These are phyloP conservation scores for Aspergillus pseudonomiae DNA, from an alignment of 2,329 filamentous ascomycete species.

Conservation along the genomic window DNA sequence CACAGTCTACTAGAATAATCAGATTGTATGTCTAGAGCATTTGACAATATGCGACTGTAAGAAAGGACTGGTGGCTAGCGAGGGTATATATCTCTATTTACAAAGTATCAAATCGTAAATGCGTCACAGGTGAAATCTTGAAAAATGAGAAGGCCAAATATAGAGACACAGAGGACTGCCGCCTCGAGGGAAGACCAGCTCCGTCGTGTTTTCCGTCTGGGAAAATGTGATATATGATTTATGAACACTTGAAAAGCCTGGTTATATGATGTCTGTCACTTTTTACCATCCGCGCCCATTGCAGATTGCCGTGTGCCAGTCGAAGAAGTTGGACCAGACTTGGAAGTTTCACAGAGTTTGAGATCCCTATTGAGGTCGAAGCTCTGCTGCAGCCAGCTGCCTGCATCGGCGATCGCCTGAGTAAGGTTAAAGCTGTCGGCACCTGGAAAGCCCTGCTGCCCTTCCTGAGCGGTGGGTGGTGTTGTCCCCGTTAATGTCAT, in stretches of 20 bases:
- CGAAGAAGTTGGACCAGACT: slow-evolving; percentile 17
- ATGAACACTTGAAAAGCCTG: too few relatives aligned
- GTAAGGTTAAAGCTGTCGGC: slow-evolving; percentile 46
- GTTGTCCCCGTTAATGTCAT: slow-evolving; percentile 39
- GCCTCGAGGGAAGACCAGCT: not conserved
- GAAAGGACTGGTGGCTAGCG: not conserved
- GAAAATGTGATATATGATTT: not conserved
- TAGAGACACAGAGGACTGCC: not conserved
- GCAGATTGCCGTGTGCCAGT: slow-evolving; percentile 10
- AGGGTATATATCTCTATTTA: slow-evolving; percentile 9
- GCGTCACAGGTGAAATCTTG: not conserved
- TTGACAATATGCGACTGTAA: not conserved
- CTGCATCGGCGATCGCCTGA: slow-evolving; percentile 49
- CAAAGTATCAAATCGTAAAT: slow-evolving; percentile 8
- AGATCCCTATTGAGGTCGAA: slow-evolving; percentile 46
- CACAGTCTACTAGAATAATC: not conserved
- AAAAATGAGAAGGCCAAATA: not conserved
- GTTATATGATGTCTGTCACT: not conserved
- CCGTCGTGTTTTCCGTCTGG: not conserved
- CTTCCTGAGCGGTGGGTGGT: slow-evolving; percentile 37
- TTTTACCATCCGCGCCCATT: slow-evolving; percentile 21
- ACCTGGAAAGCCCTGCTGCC: slow-evolving; percentile 34
- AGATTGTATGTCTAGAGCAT: not conserved
- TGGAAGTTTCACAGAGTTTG: slow-evolving; percentile 19
- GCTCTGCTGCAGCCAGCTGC: slow-evolving; percentile 49